A percentile compares a stretch with the other conserved stretches of the same genome.
Conservation (phyloP, 2,329 filamentous ascomycete species). For the Cladosporium sp. region DNA sequence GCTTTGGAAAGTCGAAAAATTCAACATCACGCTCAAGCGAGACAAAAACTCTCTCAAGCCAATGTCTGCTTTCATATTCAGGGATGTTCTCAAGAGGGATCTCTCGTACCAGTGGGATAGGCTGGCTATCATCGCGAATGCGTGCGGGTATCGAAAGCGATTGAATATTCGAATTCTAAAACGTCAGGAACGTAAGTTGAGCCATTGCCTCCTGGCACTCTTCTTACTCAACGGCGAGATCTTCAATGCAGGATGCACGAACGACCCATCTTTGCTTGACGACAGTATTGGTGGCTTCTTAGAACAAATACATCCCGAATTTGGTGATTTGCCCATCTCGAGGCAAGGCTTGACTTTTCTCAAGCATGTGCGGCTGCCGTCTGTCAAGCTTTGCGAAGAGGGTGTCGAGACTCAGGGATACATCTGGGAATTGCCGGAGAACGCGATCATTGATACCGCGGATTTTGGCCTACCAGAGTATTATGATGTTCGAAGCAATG, state of each 20-base stretch:
- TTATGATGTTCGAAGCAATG: background rate
- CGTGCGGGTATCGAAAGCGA: background rate
- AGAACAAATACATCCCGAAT: background rate
- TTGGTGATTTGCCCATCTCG: background rate
- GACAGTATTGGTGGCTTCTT: background rate
- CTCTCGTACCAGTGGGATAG: background rate
- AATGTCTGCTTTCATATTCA: background rate
- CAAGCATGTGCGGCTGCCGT: background rate
- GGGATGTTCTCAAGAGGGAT: background rate
- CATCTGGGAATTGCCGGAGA: background rate
- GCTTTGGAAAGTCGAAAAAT: background rate
- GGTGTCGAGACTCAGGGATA: background rate
- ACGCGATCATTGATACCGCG: background rate
- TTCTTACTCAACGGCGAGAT: conserved; percentile 2
- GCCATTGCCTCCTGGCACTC: background rate
- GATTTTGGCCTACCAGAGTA: background rate
- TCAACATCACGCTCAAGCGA: background rate
- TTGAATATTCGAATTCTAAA: background rate
- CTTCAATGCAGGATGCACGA: too few relatives aligned
- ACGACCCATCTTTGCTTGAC: too few relatives aligned
- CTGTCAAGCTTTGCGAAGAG: background rate
- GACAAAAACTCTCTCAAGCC: background rate
- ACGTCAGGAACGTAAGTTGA: background rate
- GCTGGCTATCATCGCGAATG: conserved; percentile 4
- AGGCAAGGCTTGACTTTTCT: background rate